Percentiles rank a stretch among this genome's conserved stretches.
phyloP scores from a whole-genome alignment of 441 rosid genomes.

The Adansonia rubrostipa region DNA sequence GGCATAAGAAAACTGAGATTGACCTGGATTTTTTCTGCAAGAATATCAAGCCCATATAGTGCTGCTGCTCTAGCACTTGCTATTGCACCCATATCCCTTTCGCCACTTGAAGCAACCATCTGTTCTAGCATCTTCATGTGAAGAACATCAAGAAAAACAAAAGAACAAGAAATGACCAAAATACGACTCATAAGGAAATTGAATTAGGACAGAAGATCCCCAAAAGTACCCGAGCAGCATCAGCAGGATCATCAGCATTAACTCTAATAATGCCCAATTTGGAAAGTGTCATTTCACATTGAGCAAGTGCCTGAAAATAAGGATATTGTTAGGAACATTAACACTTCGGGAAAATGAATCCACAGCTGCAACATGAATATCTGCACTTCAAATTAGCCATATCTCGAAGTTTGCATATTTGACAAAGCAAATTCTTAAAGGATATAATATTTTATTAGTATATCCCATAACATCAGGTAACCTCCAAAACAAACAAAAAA shows the following conservation, averaged over 20 bases:
- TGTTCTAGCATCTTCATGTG: constrained; percentile 28
- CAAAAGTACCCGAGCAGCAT: constrained; percentile 78
- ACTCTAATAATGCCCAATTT: constrained; percentile 63
- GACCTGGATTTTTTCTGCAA: constrained; percentile 80
- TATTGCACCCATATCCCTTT: constrained; percentile 71
- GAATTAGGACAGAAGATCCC: constrained; percentile 24
- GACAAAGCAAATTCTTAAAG: neutral
- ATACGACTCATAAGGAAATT: neutral
- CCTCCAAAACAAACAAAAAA: constrained; percentile 7
- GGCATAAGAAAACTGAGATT: constrained; percentile 21
- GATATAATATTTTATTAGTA: neutral
- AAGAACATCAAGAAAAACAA: neutral
- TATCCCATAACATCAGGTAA: neutral
- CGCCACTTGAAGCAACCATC: constrained; percentile 63
- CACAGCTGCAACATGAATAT: neutral
- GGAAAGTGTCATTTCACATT: constrained; percentile 73
- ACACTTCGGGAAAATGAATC: neutral
- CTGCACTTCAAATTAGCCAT: too few relatives aligned
- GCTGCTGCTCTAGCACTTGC: constrained; percentile 94
- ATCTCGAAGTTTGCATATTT: neutral
- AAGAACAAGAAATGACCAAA: neutral
- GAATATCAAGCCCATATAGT: constrained; percentile 81
- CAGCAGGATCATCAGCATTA: constrained; percentile 77
- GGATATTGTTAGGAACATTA: constrained; percentile 20
- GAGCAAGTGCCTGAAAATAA: constrained; percentile 75